phyloP scores from a whole-genome alignment of 768 basidiomycete genomes.

The Suillus brevipes region DNA sequence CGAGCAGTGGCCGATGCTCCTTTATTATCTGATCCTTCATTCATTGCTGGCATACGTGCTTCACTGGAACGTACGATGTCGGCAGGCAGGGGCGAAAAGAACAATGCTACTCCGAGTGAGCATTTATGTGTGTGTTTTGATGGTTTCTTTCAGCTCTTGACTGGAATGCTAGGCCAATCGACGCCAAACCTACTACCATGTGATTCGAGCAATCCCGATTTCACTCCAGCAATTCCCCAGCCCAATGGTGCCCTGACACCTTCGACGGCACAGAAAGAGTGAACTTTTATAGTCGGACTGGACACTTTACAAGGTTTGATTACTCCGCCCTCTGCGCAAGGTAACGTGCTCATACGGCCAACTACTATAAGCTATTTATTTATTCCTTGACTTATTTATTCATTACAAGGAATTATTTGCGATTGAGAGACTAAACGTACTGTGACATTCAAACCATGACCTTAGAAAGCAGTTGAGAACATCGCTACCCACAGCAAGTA shows the following conservation, averaged over 20 bases:
- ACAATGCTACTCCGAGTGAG: slow-evolving; percentile 5
- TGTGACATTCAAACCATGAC: background rate
- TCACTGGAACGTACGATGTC: slow-evolving; percentile 48
- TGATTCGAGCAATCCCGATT: background rate
- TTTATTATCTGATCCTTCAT: slow-evolving; percentile 48
- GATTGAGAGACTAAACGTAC: background rate
- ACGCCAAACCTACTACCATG: background rate
- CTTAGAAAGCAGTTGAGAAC: background rate
- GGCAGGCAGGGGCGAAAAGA: slow-evolving; percentile 32
- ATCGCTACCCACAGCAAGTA: background rate
- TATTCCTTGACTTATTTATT: background rate
- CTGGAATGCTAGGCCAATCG: background rate
- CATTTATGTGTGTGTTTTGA: slow-evolving; percentile 10
- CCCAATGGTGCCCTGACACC: background rate
- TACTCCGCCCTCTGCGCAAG: background rate
- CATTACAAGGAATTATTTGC: background rate
- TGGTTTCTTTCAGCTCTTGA: background rate
- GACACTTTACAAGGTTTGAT: background rate
- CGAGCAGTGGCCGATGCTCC: slow-evolving; percentile 55
- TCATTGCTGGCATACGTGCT: slow-evolving; percentile 42
- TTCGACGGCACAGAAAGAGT: background rate
- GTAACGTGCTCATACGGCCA: background rate
- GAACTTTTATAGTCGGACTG: background rate
- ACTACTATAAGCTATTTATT: background rate
- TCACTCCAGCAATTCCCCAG: background rate